Base-by-base conservation (phyloP, 371 early-diverging fungal species). In the Cladochytrium tenue region DNA sequence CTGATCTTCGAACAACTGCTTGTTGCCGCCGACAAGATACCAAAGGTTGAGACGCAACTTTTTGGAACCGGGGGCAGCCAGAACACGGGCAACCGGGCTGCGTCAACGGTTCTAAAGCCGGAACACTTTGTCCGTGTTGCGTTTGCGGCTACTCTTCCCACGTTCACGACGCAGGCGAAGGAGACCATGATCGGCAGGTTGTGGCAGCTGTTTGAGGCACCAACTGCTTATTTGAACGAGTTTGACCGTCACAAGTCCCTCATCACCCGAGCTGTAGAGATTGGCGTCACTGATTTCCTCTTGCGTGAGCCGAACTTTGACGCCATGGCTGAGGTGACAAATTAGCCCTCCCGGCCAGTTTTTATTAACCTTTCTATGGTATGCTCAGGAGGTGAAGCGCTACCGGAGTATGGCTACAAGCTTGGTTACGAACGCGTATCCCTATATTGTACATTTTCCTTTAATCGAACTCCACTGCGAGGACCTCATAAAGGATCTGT, bases 41-140 rank as follows among this genome's bases (percentile, higher is more conserved):
- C 84, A 15, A 76, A 79, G 58, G 72, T 82, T 36, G 83, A 82
- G 70, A 80, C 83, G 15, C 83, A 82, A 67, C 67, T 82, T 0
- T 82, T 82, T 63, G 66, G 78, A 2, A 79, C 67, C 32, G 76
- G 76, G 20, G 70, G 64, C 30, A 60, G 30, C 10, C 52, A 60
- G 7, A 68, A 63, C 30, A 51, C 32, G 23, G 27, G 30, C 51
- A 74, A 66, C 58, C 72, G 67, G 20, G 68, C 69, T 13, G 71
- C 66, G 0, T 68, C 71, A 15, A 70, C 76, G 58, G 68, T 57
- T 43, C 65, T 79, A 23, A 78, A 78, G 56, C 74, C 77, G 13
- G 77, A 79, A 34, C 76, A 77, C 56, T 79, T 79, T 50, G 72
- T 83, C 17, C 27, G 68, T 3, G 76, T 80, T 20, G 79, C 71